Evolutionary conservation across 805 yeast genomes (phyloP), one percentile per base, ranked within the genome.

Genomic region (Yamadazyma paraphyllophila): DNA sequence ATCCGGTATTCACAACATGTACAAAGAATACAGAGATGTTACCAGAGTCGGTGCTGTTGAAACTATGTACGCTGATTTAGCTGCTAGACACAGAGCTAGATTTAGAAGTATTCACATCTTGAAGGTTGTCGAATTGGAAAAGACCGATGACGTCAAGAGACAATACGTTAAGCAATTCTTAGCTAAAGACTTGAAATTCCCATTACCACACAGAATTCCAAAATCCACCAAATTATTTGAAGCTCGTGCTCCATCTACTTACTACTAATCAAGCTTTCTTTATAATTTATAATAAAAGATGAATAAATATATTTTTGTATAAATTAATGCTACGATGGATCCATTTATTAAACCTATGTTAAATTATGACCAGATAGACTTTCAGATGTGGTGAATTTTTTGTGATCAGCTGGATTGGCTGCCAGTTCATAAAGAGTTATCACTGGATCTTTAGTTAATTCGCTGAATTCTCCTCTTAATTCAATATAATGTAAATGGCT

Each of bases 1-100:
- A 87, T 94, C 99, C 63, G 99, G 99, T 82, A 91, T 96, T 70
- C 99, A 94, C 96, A 94, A 94, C 95, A 94, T 94, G 97, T 94
- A 94, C 97, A 94, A 94, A 85, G 99, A 94, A 83, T 88, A 89
- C 94, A 90, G 99, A 80, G 99, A 92, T 68, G 96, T 92, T 66
- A 79, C 97, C 82, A 94, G 99, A 83, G 96, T 90, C 58, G 96
- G 88, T 76, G 99, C 98, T 63, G 97, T 94, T 71, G 96, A 88
- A 78, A 81, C 94, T 72, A 85, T 94, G 85, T 94, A 94, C 94
- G 91, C 87, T 77, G 99, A 94, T 80, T 87, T 94, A 87, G 99
- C 99, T 78, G 97, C 99, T 65, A 91, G 99, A 83, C 99, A 94
- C 96, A 90, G 99, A 86, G 94, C 99, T 71, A 90, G 99, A 85